Conservation (phyloP, 1,139 yeast genomes). For the Meyerozyma smithsonii region DNA sequence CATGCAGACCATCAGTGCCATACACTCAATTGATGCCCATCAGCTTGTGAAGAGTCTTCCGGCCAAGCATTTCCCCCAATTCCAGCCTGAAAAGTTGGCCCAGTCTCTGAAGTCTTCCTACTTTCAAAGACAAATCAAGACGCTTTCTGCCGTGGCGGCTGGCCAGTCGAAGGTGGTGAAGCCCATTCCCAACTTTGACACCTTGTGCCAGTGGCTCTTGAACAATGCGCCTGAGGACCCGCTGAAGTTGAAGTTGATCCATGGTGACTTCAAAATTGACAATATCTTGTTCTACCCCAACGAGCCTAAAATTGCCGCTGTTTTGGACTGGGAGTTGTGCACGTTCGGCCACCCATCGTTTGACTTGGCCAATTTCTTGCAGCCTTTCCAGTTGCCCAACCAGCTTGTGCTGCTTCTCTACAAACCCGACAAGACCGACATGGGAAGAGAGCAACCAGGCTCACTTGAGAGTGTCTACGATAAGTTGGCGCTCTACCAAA, state of each 20-base stretch:
- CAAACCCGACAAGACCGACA: constrained; percentile 25
- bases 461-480: constrained; percentile 20
- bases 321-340: constrained; percentile 67
- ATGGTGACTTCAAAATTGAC: constrained; percentile 68
- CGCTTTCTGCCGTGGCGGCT: constrained; percentile 43
- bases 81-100: constrained; percentile 24
- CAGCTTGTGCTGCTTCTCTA: constrained; percentile 25
- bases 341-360: constrained; percentile 66
- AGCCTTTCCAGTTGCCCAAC: constrained; percentile 50
- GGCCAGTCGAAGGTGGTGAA: constrained; percentile 50
- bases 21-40: constrained; percentile 49
- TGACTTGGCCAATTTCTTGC: constrained; percentile 57
- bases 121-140: constrained; percentile 52
- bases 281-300: constrained; percentile 53
- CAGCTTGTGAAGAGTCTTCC: constrained; percentile 44
- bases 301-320: constrained; percentile 48
- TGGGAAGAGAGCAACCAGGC: constrained; percentile 34
- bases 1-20: constrained; percentile 44
- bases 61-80: constrained; percentile 42
- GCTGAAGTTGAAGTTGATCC: constrained; percentile 44
- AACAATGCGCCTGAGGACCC: constrained; percentile 47
- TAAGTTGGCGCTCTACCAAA: constrained; percentile 24
- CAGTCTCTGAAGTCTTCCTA: constrained; percentile 29
- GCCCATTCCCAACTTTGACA: constrained; percentile 46
- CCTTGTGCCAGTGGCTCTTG: constrained; percentile 40